Evolutionary conservation across 345 rosid genomes (phyloP).

Genomic region (Melaleuca quinquenervia): DNA sequence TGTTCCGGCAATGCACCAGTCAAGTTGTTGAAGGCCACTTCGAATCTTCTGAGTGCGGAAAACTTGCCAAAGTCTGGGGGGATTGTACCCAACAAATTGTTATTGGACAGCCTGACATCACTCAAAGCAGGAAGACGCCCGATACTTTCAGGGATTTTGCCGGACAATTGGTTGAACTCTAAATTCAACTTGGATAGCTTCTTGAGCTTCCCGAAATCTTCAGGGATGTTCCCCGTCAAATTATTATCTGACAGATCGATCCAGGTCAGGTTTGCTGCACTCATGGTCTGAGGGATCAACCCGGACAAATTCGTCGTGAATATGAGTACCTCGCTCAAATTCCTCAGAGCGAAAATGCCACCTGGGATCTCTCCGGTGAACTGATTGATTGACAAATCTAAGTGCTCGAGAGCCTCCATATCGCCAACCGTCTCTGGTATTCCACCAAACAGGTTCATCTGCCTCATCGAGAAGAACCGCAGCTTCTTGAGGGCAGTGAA

Average conservation of each 20-base stretch:
- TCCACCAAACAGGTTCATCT: conserved; percentile 33
- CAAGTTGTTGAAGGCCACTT: conserved; percentile 32
- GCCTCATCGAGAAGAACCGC: conserved; percentile 6
- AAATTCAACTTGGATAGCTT: conserved; percentile 10
- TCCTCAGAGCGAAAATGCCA: conserved; percentile 29
- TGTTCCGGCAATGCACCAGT: conserved; percentile 32
- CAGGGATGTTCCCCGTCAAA: conserved; percentile 35
- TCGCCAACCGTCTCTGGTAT: conserved; percentile 28
- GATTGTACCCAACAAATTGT: conserved; percentile 34
- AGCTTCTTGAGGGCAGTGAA: conserved; percentile 32
- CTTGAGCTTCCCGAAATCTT: conserved; percentile 31
- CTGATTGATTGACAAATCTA: conserved; percentile 19
- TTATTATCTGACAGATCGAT: conserved; percentile 34
- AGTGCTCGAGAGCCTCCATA: conserved; percentile 24
- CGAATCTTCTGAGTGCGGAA: conserved; percentile 21
- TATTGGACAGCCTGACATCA: conserved; percentile 24
- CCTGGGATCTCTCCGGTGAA: conserved; percentile 29
- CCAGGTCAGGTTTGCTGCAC: conserved; percentile 6
- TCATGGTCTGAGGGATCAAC: conserved; percentile 30
- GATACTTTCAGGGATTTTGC: conserved; percentile 37
- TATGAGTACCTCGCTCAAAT: conserved; percentile 20
- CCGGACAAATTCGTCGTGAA: conserved; percentile 14
- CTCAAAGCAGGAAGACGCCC: conserved; percentile 26
- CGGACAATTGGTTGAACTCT: conserved; percentile 30
- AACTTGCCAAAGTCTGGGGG: conserved; percentile 41